Evolutionary conservation across 352 stramenopile species (phyloP), one percentile per base, ranked within the genome.

Genomic region (Globisporangium polare): DNA sequence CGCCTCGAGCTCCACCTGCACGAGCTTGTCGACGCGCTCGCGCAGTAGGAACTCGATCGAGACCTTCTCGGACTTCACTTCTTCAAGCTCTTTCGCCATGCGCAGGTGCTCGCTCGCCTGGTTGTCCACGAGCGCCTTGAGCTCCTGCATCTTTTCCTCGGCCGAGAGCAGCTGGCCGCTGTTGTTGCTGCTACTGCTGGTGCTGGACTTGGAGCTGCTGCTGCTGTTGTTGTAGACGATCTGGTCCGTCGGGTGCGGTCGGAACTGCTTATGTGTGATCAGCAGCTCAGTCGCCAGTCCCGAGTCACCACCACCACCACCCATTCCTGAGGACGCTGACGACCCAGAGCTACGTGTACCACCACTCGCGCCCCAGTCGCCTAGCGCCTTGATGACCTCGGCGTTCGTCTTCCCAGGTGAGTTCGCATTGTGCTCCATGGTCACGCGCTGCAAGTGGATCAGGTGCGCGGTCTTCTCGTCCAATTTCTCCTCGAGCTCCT

Each of bases 401-500:
- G 72, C 71, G 55, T 74, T 75, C 56, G 64, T 73, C 65, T 90
- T 89, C 26, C 73, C 74, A 1, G 78, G 78, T 13, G 74, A 86
- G n/a, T 49, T 85, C n/a, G 74, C 77, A n/a, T 75, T 89, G 58
- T 92, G 82, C 58, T 97, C 91, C 74, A 98, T 89, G 13, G 84
- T 88, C 9, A 97, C 86, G 27, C 92, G 81, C 72, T 98, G 89
- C 41, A 98, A 68, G 60, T 98, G 92, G 68, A 98, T 98, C 18
- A 98, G 60, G 51, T 96, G 81, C 5, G 92, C 89, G 0, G 93
- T 98, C 66, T 98, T 98, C 68, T 97, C 89, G 64, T 98, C 94
- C 33, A 98, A 73, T 58, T 97, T 97, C 58, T 98, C 91, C 55
- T 98, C 90, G 0, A 97, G 70, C 35, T 96, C 88, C 51, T 95